phyloP scores from a whole-genome alignment of 2,329 filamentous ascomycete genomes.

The Leptographium flavum region DNA sequence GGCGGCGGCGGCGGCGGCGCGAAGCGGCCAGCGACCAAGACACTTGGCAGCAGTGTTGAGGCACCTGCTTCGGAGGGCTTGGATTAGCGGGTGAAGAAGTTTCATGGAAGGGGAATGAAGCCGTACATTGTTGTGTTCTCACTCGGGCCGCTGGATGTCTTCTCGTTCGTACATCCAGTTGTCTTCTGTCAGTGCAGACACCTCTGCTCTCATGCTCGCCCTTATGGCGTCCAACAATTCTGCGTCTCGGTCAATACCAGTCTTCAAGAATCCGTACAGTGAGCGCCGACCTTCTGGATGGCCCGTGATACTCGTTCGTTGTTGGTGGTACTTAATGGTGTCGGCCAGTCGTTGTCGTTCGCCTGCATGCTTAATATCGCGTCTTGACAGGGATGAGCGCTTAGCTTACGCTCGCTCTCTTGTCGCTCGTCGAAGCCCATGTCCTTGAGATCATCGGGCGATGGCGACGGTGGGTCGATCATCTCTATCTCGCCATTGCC shows the following conservation, averaged over 20 bases:
- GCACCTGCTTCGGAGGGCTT: conserved; percentile 43
- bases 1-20: conserved; percentile 36
- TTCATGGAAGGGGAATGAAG: too few relatives aligned
- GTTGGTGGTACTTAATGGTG: conserved; percentile 46
- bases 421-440: conserved; percentile 40
- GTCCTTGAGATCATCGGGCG: conserved; percentile 39
- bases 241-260: conserved; percentile 13
- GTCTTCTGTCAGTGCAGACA: conserved; percentile 62
- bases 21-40: conserved; percentile 24
- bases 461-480: conserved; percentile 38
- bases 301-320: conserved; percentile 38
- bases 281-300: conserved; percentile 61
- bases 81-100: conserved; percentile 26
- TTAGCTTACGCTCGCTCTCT: conserved; percentile 44
- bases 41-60: conserved; percentile 22
- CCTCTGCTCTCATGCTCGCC: conserved; percentile 57
- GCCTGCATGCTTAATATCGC: conserved; percentile 20
- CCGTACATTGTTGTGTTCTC: background rate
- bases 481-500: conserved; percentile 48
- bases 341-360: conserved; percentile 47
- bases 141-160: conserved; percentile 28
- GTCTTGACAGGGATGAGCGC: conserved; percentile 15
- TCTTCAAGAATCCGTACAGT: conserved; percentile 12
- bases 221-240: conserved; percentile 58
- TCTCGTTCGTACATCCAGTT: conserved; percentile 84